Evolutionary conservation across 1,284 basidiomycete genomes (phyloP).

Genomic region (Trametes hirsuta): DNA sequence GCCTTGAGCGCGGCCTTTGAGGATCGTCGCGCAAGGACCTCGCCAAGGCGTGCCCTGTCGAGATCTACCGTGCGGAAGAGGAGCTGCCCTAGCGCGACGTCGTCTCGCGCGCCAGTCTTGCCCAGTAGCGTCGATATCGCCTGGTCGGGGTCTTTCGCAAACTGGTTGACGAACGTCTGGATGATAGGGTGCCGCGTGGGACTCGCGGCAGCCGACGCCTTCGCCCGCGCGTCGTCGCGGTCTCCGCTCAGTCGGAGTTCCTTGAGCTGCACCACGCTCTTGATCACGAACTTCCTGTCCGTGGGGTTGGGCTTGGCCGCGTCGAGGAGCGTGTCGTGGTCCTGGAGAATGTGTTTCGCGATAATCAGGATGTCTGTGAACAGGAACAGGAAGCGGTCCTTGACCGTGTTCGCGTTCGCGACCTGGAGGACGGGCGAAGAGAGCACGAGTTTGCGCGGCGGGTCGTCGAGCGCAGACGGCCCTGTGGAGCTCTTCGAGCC

Average conservation of each 20-base stretch:
- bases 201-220: conserved; percentile 39
- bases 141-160: conserved; percentile 71
- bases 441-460: conserved; percentile 83
- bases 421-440: conserved; percentile 92
- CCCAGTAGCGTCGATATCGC: conserved; percentile 71
- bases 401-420: conserved; percentile 91
- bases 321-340: conserved; percentile 63
- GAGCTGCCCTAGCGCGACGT: conserved; percentile 75
- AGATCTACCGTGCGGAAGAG: conserved; percentile 87
- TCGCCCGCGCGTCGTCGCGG: conserved; percentile 57
- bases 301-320: conserved; percentile 65
- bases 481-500: conserved; percentile 63
- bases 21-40: conserved; percentile 75
- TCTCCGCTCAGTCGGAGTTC: conserved; percentile 72
- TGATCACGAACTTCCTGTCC: conserved; percentile 86
- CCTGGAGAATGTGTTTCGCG: conserved; percentile 70
- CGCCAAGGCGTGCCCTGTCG: conserved; percentile 82
- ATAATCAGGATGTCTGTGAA: conserved; percentile 95
- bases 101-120: conserved; percentile 58
- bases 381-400: conserved; percentile 94
- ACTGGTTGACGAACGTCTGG: conserved; percentile 73
- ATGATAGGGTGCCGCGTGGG: conserved; percentile 60
- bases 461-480: conserved; percentile 76
- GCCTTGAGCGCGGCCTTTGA: conserved; percentile 78
- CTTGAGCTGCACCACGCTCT: conserved; percentile 82